Evolutionary conservation across 768 basidiomycete genomes (phyloP).

Genomic region (Trametes cinnabarina): DNA sequence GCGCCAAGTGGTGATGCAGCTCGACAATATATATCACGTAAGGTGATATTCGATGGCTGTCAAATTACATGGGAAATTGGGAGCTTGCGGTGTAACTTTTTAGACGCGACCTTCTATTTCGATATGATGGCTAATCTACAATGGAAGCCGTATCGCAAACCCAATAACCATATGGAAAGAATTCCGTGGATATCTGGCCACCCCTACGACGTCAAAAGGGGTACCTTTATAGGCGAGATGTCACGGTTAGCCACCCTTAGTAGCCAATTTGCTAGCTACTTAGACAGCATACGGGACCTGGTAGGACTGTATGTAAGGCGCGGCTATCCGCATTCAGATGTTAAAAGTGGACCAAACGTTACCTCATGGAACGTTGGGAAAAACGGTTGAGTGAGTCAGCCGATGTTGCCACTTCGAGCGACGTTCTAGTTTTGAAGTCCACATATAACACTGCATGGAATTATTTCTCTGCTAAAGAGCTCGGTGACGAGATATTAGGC

Average conservation of each 20-base stretch:
- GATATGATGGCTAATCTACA: conserved; percentile 15
- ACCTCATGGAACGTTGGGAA: conserved; percentile 31
- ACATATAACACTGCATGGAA: conserved; percentile 34
- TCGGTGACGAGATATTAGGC: conserved; percentile 29
- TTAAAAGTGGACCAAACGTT: conserved; percentile 27
- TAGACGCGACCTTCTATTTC: conserved; percentile 31
- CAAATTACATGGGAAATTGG: conserved; percentile 16
- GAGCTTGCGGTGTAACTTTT: conserved; percentile 17
- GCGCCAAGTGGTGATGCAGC: conserved; percentile 1
- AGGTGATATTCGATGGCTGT: conserved; percentile 14
- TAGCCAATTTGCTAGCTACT: conserved; percentile 28
- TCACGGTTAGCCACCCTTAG: conserved; percentile 27
- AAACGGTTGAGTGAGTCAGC: conserved; percentile 21
- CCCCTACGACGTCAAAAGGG: conserved; percentile 15
- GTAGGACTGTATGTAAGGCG: conserved; percentile 28
- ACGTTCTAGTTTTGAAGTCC: conserved; percentile 34
- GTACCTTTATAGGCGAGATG: conserved; percentile 23
- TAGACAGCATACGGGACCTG: conserved; percentile 26
- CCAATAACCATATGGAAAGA: conserved; percentile 20
- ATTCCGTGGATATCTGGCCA: conserved; percentile 18
- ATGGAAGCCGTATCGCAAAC: conserved; percentile 15
- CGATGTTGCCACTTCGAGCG: background rate
- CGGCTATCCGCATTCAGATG: conserved; percentile 31
- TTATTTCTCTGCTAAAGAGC: conserved; percentile 32
- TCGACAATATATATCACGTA: background rate